Conservation (phyloP, 768 basidiomycete genomes). For the Kondoa malvinella region DNA sequence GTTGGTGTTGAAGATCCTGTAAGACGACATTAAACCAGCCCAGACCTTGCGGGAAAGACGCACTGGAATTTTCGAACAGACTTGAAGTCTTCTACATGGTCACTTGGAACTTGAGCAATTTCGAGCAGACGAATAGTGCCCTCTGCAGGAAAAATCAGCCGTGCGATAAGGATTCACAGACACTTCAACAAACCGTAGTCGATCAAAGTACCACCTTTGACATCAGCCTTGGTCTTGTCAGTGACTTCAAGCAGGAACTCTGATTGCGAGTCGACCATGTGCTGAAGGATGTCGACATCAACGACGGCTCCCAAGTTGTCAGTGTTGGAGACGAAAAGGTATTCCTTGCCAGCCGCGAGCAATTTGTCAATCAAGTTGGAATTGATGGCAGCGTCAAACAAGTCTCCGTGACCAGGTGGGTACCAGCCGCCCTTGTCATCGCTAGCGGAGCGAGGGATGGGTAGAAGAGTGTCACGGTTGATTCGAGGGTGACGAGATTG, state of each 20-base stretch:
- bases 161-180: not conserved
- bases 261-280: conserved; percentile 41
- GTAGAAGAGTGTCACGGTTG: conserved; percentile 70
- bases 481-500: conserved; percentile 90
- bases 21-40: conserved; percentile 40
- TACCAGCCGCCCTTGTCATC: conserved; percentile 89
- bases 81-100: conserved; percentile 89
- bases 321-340: conserved; percentile 92
- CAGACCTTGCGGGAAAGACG: conserved; percentile 47
- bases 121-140: conserved; percentile 74
- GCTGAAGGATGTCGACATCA: conserved; percentile 53
- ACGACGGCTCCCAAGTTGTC: conserved; percentile 88
- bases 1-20: conserved; percentile 51
- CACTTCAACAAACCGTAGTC: conserved; percentile 20
- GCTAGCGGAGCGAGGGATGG: conserved; percentile 56
- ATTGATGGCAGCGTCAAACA: conserved; percentile 81
- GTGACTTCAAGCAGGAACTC: conserved; percentile 42
- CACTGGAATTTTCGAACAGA: conserved; percentile 76
- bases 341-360: conserved; percentile 80
- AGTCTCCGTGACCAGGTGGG: conserved; percentile 90
- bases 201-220: conserved; percentile 40
- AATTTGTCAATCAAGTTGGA: conserved; percentile 82
- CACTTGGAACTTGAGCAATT: conserved; percentile 82
- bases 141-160: conserved; percentile 70
- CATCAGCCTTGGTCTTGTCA: conserved; percentile 87